Evolutionary conservation across 306 rosid species (phyloP).

Genomic region (Rubus idaeus): DNA sequence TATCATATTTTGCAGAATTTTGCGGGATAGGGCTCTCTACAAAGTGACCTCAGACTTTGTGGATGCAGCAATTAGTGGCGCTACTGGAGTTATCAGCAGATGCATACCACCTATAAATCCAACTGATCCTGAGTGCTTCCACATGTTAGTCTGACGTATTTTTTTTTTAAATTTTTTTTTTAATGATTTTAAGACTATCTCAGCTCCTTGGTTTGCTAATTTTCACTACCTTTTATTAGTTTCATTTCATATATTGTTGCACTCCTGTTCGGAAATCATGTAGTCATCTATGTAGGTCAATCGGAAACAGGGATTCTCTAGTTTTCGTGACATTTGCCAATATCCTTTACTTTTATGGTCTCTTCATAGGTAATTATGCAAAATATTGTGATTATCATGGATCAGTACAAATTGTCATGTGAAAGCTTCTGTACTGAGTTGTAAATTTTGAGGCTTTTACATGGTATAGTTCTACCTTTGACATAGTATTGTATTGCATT

Average conservation of each 20-base stretch:
- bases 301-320: background rate
- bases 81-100: conserved; percentile 89
- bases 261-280: background rate
- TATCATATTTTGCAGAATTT: conserved; percentile 53
- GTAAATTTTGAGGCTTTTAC: background rate
- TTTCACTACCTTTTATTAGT: background rate
- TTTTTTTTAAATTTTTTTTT: background rate
- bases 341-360: background rate
- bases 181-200: conserved; percentile 9
- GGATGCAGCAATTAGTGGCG: conserved; percentile 92
- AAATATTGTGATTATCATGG: background rate
- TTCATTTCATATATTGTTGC: background rate
- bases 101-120: conserved; percentile 99
- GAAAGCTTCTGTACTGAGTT: background rate
- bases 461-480: background rate
- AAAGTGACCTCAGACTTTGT: conserved; percentile 99
- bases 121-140: conserved; percentile 99
- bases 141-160: conserved; percentile 72
- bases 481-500: background rate
- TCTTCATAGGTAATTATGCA: background rate
- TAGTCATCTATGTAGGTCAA: background rate
- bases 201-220: background rate
- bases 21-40: conserved; percentile 98
- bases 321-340: background rate
- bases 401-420: background rate